Conservation (phyloP, 2,329 filamentous ascomycete species). For the Colletotrichum phormii region DNA sequence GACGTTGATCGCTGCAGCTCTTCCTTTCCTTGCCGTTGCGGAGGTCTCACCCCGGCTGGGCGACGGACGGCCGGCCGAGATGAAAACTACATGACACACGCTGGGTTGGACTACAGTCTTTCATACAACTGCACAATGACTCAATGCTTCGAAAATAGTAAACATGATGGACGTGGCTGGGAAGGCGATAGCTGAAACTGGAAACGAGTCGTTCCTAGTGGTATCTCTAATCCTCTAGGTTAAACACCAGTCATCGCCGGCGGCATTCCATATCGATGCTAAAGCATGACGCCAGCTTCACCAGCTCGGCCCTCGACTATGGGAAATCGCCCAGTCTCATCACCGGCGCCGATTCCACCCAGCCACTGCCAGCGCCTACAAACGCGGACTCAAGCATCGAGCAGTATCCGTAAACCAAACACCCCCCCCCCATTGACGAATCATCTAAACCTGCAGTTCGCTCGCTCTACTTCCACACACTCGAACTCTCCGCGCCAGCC, state of each 20-base stretch:
- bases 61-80: not conserved
- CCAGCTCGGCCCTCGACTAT: not conserved
- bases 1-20: conserved; percentile 14
- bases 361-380: conserved; percentile 7
- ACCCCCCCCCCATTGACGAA: not conserved
- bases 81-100: not conserved
- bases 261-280: not conserved
- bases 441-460: not conserved
- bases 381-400: not conserved
- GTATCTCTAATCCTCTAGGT: not conserved
- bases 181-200: not conserved
- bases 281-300: not conserved
- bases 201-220: not conserved
- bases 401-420: not conserved
- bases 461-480: conserved; percentile 58
- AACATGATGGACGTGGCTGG: not conserved
- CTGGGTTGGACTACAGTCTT: not conserved
- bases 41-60: not conserved
- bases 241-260: not conserved
- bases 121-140: not conserved
- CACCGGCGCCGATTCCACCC: conserved; percentile 16
- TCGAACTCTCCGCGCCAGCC: conserved; percentile 55
- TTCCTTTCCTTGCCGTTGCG: not conserved
- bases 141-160: not conserved
- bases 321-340: not conserved